A percentile compares a stretch with the other conserved stretches of the same genome.
These are phyloP conservation scores for Naumovozyma dairenensis DNA, from an alignment of 805 yeast species.

Conservation along the genomic window DNA sequence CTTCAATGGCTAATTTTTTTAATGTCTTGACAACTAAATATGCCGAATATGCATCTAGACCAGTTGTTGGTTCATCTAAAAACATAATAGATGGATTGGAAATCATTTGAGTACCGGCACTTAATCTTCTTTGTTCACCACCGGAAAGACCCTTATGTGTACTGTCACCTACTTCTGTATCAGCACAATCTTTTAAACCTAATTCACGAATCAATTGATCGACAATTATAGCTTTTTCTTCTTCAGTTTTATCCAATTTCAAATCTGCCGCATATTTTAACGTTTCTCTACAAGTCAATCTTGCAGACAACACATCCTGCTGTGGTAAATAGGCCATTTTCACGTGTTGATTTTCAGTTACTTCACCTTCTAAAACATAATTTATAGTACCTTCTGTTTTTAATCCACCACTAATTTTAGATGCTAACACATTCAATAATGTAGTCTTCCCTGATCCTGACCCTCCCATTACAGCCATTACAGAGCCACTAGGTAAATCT, in stretches of 20 bases:
- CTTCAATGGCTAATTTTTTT: constrained; percentile 41
- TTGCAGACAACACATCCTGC: constrained; percentile 62
- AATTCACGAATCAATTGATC: constrained; percentile 52
- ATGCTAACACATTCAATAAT: constrained; percentile 54
- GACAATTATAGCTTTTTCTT: constrained; percentile 41
- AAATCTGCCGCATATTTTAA: constrained; percentile 62
- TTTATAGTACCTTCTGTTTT: constrained; percentile 35
- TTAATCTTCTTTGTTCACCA: constrained; percentile 71
- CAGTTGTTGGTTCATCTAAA: constrained; percentile 84
- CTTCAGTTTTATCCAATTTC: constrained; percentile 40
- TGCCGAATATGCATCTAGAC: constrained; percentile 73
- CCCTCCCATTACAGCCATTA: constrained; percentile 79
- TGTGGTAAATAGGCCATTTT: constrained; percentile 57
- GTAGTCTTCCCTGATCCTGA: constrained; percentile 87
- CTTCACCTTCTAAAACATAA: constrained; percentile 13
- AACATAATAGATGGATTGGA: constrained; percentile 69
- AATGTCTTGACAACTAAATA: constrained; percentile 51
- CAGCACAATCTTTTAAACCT: constrained; percentile 54
- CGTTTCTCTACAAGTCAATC: constrained; percentile 64
- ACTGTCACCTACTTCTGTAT: constrained; percentile 48
- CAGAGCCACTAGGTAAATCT: constrained; percentile 47
- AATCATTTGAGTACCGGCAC: constrained; percentile 68
- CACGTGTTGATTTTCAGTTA: constrained; percentile 5
- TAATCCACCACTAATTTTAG: constrained; percentile 36
- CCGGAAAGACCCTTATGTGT: constrained; percentile 62